Conservation (phyloP, 306 rosid species). For the Rosa multiflora region DNA sequence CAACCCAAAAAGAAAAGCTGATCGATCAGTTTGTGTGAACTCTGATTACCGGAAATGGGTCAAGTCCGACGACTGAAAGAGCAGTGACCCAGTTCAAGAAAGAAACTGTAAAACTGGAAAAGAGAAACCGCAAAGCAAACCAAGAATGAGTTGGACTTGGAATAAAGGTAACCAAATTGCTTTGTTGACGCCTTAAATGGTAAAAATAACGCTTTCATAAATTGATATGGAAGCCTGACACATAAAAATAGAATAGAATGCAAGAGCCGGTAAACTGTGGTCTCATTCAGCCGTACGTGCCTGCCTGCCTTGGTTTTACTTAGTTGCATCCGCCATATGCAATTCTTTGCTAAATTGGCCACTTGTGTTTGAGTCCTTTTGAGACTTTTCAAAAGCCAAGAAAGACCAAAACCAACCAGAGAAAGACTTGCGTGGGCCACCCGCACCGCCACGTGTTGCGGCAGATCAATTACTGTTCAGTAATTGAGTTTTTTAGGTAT, state of each 20-base stretch:
- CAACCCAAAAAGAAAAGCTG: conserved; percentile 10
- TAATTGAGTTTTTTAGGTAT: too few relatives aligned
- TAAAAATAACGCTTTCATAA: not conserved
- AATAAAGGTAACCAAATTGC: not conserved
- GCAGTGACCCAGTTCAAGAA: conserved; percentile 5
- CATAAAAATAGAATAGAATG: not conserved
- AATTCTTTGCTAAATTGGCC: not conserved
- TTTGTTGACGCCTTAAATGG: not conserved
- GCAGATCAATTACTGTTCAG: too few relatives aligned
- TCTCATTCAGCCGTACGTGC: conserved; percentile 12
- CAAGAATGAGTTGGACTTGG: not conserved
- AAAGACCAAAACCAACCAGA: not conserved
- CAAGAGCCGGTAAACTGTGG: conserved; percentile 1
- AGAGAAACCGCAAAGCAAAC: not conserved
- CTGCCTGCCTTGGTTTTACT: conserved; percentile 4
- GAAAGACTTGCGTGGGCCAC: too few relatives aligned
- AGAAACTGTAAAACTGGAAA: not conserved
- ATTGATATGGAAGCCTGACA: not conserved
- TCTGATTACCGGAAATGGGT: too few relatives aligned
- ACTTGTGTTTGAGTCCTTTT: not conserved
- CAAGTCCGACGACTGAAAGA: conserved; percentile 1
- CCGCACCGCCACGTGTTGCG: too few relatives aligned
- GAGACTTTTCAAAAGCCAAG: not conserved
- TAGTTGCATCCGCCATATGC: conserved; percentile 6
- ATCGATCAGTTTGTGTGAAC: not conserved